phyloP scores from a whole-genome alignment of 192 early-diverging fungal genomes.

The Coemansia guatemalensis region DNA sequence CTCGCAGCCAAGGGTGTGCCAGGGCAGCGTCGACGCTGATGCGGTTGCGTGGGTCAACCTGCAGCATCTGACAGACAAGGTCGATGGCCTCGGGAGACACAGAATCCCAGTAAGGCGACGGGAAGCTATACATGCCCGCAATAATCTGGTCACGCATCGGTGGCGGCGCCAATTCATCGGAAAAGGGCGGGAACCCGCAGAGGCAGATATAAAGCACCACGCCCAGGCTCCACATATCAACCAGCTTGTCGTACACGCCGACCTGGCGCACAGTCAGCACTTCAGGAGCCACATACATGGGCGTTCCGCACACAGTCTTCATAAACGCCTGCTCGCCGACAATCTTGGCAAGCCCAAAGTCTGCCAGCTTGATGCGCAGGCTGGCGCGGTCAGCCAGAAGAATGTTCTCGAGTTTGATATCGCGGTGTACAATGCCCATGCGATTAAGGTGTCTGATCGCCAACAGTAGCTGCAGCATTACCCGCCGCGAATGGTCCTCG shows the following conservation, averaged over 20 bases:
- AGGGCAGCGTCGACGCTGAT: slow-evolving; percentile 57
- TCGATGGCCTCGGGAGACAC: slow-evolving; percentile 63
- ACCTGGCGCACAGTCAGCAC: slow-evolving; percentile 72
- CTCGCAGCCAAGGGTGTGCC: slow-evolving; percentile 58
- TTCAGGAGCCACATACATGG: slow-evolving; percentile 90
- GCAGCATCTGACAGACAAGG: slow-evolving; percentile 53
- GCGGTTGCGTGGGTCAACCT: slow-evolving; percentile 49
- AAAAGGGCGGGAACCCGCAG: slow-evolving; percentile 88
- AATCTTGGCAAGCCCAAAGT: slow-evolving; percentile 94
- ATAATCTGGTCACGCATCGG: slow-evolving; percentile 67
- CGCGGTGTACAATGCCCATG: slow-evolving; percentile 69
- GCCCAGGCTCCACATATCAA: slow-evolving; percentile 94
- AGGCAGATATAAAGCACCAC: slow-evolving; percentile 93
- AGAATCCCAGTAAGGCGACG: slow-evolving; percentile 76
- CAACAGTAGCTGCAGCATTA: slow-evolving; percentile 76
- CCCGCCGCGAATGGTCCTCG: slow-evolving; percentile 74
- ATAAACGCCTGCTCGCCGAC: slow-evolving; percentile 67
- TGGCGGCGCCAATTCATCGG: slow-evolving; percentile 59
- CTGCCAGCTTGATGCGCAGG: slow-evolving; percentile 83
- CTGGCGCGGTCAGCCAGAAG: slow-evolving; percentile 58
- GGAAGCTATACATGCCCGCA: slow-evolving; percentile 72
- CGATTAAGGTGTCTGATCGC: slow-evolving; percentile 74
- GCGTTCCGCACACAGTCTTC: slow-evolving; percentile 90
- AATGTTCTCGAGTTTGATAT: slow-evolving; percentile 84
- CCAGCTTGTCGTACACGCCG: slow-evolving; percentile 69